These are phyloP conservation scores for Xanthoconium purpureum DNA, from an alignment of 768 basidiomycete species.

Conservation along the genomic window DNA sequence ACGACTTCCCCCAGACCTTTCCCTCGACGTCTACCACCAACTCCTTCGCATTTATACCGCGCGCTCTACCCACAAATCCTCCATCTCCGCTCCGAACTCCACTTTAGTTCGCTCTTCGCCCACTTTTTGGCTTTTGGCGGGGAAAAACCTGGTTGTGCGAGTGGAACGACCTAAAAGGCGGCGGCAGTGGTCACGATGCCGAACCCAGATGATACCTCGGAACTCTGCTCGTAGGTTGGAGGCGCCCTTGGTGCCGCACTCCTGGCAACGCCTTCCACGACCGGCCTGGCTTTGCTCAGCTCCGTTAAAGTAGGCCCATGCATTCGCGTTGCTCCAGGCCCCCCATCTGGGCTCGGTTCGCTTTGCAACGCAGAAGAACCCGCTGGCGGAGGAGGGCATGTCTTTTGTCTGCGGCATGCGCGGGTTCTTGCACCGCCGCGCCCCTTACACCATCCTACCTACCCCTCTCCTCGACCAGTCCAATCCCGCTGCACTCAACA, in stretches of 20 bases:
- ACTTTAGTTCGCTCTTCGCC: slow-evolving; percentile 96
- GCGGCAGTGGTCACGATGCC: slow-evolving; percentile 57
- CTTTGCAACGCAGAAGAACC: slow-evolving; percentile 28
- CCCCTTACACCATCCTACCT: slow-evolving; percentile 58
- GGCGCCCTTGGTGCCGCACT: slow-evolving; percentile 52
- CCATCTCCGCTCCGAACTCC: slow-evolving; percentile 89
- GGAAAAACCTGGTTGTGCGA: slow-evolving; percentile 64
- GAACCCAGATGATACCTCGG: slow-evolving; percentile 29
- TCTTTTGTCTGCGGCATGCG: slow-evolving; percentile 40
- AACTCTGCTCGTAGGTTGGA: slow-evolving; percentile 25
- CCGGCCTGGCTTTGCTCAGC: slow-evolving; percentile 71
- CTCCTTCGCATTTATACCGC: slow-evolving; percentile 93
- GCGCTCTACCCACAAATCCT: slow-evolving; percentile 90
- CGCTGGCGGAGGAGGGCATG: slow-evolving; percentile 15
- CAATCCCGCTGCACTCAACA: slow-evolving; percentile 36
- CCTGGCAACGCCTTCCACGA: slow-evolving; percentile 64
- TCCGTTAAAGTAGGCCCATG: slow-evolving; percentile 51
- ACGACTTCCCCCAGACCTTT: slow-evolving; percentile 84
- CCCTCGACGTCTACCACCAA: slow-evolving; percentile 94
- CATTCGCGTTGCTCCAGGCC: slow-evolving; percentile 36
- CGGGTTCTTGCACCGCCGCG: slow-evolving; percentile 45
- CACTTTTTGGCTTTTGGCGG: slow-evolving; percentile 95
- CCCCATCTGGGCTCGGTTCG: slow-evolving; percentile 40
- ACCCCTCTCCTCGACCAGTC: slow-evolving; percentile 57
- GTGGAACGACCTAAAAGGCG: slow-evolving; percentile 82